A percentile compares a stretch with the other conserved stretches of the same genome.
phyloP scores from a whole-genome alignment of 305 asterid genomes.

The Fraxinus paxiana region DNA sequence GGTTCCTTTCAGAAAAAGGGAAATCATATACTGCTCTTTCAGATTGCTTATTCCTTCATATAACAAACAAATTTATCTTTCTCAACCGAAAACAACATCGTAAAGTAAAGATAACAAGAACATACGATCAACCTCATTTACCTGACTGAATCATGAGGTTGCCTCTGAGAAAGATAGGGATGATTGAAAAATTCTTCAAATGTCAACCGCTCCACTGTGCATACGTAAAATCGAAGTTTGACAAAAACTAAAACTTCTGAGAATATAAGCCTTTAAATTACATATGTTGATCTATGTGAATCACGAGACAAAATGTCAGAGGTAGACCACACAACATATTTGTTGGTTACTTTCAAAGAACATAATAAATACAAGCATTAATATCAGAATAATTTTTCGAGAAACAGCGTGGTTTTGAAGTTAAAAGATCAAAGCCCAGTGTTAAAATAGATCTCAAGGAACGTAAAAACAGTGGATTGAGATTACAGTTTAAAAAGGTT shows the following conservation, averaged over 20 bases:
- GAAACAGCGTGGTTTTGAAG: conserved; percentile 6
- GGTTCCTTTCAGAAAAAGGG: conserved; percentile 45
- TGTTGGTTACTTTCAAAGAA: neutral
- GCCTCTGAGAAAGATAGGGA: conserved; percentile 63
- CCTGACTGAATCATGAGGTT: conserved; percentile 54
- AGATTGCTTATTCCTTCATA: conserved; percentile 44
- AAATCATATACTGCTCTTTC: conserved; percentile 42
- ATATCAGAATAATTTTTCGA: neutral
- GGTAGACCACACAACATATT: conserved; percentile 1
- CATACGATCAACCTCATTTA: conserved; percentile 29
- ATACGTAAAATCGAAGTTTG: conserved; percentile 2
- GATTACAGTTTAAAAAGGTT: neutral
- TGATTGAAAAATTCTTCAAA: conserved; percentile 94
- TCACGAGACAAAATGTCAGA: conserved; percentile 1
- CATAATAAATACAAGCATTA: neutral
- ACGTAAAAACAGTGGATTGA: neutral
- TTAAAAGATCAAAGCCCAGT: neutral
- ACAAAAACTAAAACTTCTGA: neutral
- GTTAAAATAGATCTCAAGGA: neutral
- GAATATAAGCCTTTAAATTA: conserved; percentile 9
- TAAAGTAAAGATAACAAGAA: conserved; percentile 22
- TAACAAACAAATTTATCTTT: conserved; percentile 10
- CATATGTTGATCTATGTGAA: neutral
- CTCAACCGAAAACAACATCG: conserved; percentile 13
- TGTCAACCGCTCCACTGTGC: conserved; percentile 83